Base-by-base conservation (phyloP, 2,329 filamentous ascomycete species). In the Paecilomyces variotii region DNA sequence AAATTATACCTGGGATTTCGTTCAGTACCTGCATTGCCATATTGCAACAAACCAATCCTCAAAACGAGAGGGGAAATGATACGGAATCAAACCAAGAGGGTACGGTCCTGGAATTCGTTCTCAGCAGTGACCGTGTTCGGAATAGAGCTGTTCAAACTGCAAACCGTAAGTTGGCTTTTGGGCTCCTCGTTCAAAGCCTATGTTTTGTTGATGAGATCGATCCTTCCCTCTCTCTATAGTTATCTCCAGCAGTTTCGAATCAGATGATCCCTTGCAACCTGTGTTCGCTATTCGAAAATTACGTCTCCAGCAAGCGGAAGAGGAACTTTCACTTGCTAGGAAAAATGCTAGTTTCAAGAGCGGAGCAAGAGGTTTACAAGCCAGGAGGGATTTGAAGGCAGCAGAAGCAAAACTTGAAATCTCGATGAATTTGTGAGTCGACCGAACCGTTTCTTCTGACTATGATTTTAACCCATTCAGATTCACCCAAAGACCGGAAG, bases 1-100 rank as follows among this genome's bases (percentile, higher is more conserved):
- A 90, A 66, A 79, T 91, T 34, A 88, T 95, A 14, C 89, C 90
- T 0, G 90, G 89, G 0, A 86, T 91, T 45, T 84, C 87, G 0
- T 82, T 87, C 63, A 77, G 82, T 30, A 84, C 85, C 0, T 80
- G 85, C 25, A 81, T 90, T 51, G 81, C 86, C 0, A 84, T 91
- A 53, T 71, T 91, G 11, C 87, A 90, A 64, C 88, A 91, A 73
- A 89, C 70, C 74, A 32, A 10, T 9, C 11, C 6, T 32, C 30
- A 1, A 9, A 32, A 32, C 2, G 30, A 10, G 30, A 10, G 7
- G 30, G 30, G 7, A 32, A 32, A 9, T 32, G 4, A 32, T 32
- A 32, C 5, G 11, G 30, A 32, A 74, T 39, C 80, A 80, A 0
- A 87, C 90, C 0, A 32, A 10, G 30, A 32, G 9, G 30, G 30